Percentiles rank a stretch among this genome's conserved stretches.
Conservation (phyloP, 495 filamentous ascomycete genomes). For the Choiromyces venosus region DNA sequence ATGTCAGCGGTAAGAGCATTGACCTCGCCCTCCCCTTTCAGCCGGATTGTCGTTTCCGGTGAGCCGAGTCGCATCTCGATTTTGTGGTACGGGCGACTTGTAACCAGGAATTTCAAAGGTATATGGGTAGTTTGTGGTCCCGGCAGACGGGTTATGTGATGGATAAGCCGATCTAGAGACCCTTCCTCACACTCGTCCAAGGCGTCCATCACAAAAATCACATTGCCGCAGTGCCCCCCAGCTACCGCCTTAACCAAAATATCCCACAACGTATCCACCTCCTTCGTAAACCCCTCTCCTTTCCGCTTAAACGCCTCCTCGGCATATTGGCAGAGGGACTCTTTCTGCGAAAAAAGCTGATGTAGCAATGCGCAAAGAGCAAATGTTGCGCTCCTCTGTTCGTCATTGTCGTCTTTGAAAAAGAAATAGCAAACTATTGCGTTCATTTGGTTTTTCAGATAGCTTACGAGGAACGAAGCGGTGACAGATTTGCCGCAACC, state of each 20-base stretch:
- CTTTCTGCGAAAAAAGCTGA: slow-evolving; percentile 41
- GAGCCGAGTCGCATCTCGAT: slow-evolving; percentile 41
- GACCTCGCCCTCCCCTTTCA: slow-evolving; percentile 45
- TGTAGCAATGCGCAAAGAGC: slow-evolving; percentile 45
- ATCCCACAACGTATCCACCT: slow-evolving; percentile 41
- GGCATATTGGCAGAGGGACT: slow-evolving; percentile 34
- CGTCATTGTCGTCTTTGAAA: slow-evolving; percentile 44
- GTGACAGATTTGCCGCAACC: slow-evolving; percentile 48
- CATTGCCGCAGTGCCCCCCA: slow-evolving; percentile 31
- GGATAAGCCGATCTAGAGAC: slow-evolving; percentile 34
- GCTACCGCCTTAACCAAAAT: slow-evolving; percentile 28
- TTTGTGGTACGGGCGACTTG: slow-evolving; percentile 46
- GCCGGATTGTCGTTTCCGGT: slow-evolving; percentile 33
- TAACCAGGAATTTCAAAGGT: slow-evolving; percentile 46
- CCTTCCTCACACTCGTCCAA: slow-evolving; percentile 45
- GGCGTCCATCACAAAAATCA: slow-evolving; percentile 46
- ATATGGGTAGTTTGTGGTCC: background rate
- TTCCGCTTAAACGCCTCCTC: slow-evolving; percentile 26
- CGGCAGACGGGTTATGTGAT: slow-evolving; percentile 18
- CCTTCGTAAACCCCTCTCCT: slow-evolving; percentile 36
- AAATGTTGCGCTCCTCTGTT: slow-evolving; percentile 20
- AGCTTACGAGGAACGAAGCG: slow-evolving; percentile 42
- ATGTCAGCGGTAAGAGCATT: slow-evolving; percentile 44
- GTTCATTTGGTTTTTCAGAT: slow-evolving; percentile 28
- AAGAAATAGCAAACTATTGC: slow-evolving; percentile 46